Conservation (phyloP, 1,284 basidiomycete genomes). For the Mycena citricolor region DNA sequence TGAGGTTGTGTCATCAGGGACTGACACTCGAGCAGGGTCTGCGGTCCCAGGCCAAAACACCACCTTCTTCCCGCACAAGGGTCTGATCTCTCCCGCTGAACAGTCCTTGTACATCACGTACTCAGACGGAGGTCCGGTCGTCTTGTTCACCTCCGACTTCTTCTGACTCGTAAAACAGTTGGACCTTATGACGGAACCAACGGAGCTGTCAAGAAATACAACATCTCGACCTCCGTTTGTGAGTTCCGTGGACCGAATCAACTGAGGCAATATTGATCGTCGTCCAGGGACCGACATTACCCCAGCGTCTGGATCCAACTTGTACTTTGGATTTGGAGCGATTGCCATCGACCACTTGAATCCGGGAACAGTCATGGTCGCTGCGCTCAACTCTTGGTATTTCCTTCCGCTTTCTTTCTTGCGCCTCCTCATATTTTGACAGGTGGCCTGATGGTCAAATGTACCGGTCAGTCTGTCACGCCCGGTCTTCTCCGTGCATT, state of each 20-base stretch:
- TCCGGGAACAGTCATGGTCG: conserved; percentile 67
- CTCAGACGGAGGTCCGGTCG: conserved; percentile 41
- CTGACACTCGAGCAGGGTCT: conserved; percentile 40
- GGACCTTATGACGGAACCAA: conserved; percentile 54
- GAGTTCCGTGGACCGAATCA: conserved; percentile 13
- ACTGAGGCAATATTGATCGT: background rate
- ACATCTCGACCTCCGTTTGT: conserved; percentile 51
- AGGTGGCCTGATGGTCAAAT: conserved; percentile 62
- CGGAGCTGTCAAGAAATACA: conserved; percentile 50
- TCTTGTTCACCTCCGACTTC: conserved; percentile 2
- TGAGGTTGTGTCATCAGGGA: background rate
- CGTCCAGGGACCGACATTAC: conserved; percentile 51
- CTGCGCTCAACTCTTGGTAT: conserved; percentile 59
- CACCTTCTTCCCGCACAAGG: conserved; percentile 62
- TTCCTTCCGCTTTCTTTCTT: background rate
- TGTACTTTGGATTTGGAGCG: conserved; percentile 56
- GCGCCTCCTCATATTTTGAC: background rate
- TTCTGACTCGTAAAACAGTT: too few species aligned
- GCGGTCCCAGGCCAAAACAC: conserved; percentile 58
- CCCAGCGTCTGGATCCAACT: conserved; percentile 42
- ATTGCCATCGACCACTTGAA: conserved; percentile 57
- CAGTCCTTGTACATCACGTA: conserved; percentile 60
- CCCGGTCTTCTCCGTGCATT: background rate
- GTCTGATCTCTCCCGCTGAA: conserved; percentile 58
- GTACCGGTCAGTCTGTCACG: background rate